These are phyloP conservation scores for Cystobasidium onofrii DNA, from an alignment of 768 basidiomycete genomes.

Conservation along the genomic window DNA sequence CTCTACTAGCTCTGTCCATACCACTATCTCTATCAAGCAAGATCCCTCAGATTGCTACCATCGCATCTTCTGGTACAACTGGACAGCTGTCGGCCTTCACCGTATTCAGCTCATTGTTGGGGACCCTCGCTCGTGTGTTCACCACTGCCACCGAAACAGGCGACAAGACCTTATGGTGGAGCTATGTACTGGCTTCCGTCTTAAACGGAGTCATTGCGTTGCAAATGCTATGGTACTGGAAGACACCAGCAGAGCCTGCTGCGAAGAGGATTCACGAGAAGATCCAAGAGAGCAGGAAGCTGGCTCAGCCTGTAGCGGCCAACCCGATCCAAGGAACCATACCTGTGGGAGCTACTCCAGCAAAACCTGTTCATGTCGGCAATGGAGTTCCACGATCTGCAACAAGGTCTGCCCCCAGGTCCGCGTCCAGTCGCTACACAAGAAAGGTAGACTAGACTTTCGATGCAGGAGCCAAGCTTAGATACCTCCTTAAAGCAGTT, in stretches of 20 bases:
- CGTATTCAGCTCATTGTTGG: slow-evolving; percentile 74
- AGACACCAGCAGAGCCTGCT: not conserved
- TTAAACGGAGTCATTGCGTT: slow-evolving; percentile 64
- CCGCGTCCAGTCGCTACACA: slow-evolving; percentile 21
- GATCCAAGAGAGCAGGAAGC: slow-evolving; percentile 11
- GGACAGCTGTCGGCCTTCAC: slow-evolving; percentile 92
- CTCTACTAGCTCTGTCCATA: slow-evolving; percentile 75
- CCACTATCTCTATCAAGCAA: slow-evolving; percentile 88
- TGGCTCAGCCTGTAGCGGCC: not conserved
- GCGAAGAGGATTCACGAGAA: slow-evolving; percentile 15
- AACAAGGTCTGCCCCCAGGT: not conserved
- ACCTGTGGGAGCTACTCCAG: slow-evolving; percentile 17
- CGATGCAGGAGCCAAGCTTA: no score
- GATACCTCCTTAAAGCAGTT: no score
- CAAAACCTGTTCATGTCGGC: not conserved
- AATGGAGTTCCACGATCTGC: not conserved
- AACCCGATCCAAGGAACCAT: not conserved
- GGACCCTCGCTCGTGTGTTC: slow-evolving; percentile 84
- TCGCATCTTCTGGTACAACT: slow-evolving; percentile 64
- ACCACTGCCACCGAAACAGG: slow-evolving; percentile 85
- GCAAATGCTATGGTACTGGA: slow-evolving; percentile 37
- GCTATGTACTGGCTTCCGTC: slow-evolving; percentile 71
- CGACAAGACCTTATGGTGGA: slow-evolving; percentile 68
- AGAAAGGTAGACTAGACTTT: slow-evolving; percentile 21
- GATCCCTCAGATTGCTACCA: slow-evolving; percentile 83